Base-by-base conservation (phyloP, 768 basidiomycete species). In the Gymnopilus junonius region DNA sequence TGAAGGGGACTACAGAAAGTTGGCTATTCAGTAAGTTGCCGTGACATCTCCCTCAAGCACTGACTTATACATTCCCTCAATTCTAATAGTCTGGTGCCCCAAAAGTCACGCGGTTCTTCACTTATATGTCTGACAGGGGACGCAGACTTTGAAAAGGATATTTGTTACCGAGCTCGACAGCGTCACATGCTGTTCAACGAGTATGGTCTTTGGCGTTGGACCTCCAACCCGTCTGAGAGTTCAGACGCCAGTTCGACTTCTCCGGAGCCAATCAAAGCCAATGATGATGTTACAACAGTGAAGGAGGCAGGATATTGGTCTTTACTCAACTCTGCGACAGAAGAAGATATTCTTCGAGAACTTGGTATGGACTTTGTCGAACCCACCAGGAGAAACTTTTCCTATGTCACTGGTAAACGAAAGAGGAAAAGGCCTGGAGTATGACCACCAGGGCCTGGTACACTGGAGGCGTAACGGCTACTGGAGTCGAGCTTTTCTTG, bases 121-220 rank as follows among this genome's bases (percentile, higher is more conserved):
- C 73, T 84, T 27, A 74, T 91, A 34, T 66, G 77, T 12, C 67
- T 84, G 21, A 91, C 89, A 1, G 90, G 89, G 8, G 87, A 89
- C 68, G 42, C 51, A 0, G 77, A 79, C 25, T 88, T 89, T 69
- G 72, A 75, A 42, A 73, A 76, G 53, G 74, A 81, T 42, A 62
- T 85, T 1, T 77, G 78, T 32, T 69, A 65, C 21, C 75, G 76
- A 39, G 90, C 90, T 0, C 56, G 67, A 6, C 76, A 74, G 45
- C 67, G 78, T 2, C 84, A 83, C 15, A 66, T 89, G 68, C 76
- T 81, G 34, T 77, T 91, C 29, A 83, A 88, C 65, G 86, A 87
- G 65, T 84, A 79, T 64, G 90, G 90, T 12, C 75, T 91, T 3
- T 91, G 90, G 90, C 77, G 74, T 54, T 89, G 87, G 85, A 73